Conservation (phyloP, 768 basidiomycete genomes). For the Mycena alexandri region DNA sequence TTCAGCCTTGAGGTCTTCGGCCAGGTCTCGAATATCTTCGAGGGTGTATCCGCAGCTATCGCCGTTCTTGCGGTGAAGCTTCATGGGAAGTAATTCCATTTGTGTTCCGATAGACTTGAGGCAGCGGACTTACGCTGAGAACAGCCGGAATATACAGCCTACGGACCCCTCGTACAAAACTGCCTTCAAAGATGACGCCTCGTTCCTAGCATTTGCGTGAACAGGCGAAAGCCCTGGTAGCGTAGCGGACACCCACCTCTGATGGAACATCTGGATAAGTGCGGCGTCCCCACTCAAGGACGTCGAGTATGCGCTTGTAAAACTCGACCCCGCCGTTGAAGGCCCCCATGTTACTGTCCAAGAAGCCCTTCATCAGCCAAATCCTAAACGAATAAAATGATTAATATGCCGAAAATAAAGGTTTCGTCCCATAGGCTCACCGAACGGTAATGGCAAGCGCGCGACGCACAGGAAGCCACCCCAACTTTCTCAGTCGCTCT, state of each 20-base stretch:
- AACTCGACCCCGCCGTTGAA: slow-evolving; percentile 51
- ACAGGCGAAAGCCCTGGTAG: background rate
- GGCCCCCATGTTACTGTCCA: slow-evolving; percentile 25
- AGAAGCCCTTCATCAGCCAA: slow-evolving; percentile 28
- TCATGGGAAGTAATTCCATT: background rate
- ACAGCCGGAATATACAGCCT: slow-evolving; percentile 20
- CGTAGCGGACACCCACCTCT: slow-evolving; percentile 1
- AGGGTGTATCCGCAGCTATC: slow-evolving; percentile 38
- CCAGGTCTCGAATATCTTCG: slow-evolving; percentile 48
- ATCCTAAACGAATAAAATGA: background rate
- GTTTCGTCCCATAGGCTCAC: background rate
- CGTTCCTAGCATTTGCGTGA: slow-evolving; percentile 41
- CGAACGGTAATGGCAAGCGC: slow-evolving; percentile 29
- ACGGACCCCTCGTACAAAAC: slow-evolving; percentile 28
- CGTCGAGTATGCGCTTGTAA: slow-evolving; percentile 51
- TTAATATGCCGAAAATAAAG: background rate
- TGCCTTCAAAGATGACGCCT: slow-evolving; percentile 56
- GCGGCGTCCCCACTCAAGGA: slow-evolving; percentile 57
- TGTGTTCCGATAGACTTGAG: background rate
- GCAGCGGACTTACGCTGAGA: slow-evolving; percentile 6
- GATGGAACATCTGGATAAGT: slow-evolving; percentile 54
- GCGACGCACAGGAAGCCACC: slow-evolving; percentile 42
- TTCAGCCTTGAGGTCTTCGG: slow-evolving; percentile 49
- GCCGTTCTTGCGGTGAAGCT: slow-evolving; percentile 26
- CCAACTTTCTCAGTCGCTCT: slow-evolving; percentile 43